Evolutionary conservation across 495 filamentous ascomycete species (phyloP), one percentile per base, ranked within the genome.

Genomic region (Penicillium desertorum): DNA sequence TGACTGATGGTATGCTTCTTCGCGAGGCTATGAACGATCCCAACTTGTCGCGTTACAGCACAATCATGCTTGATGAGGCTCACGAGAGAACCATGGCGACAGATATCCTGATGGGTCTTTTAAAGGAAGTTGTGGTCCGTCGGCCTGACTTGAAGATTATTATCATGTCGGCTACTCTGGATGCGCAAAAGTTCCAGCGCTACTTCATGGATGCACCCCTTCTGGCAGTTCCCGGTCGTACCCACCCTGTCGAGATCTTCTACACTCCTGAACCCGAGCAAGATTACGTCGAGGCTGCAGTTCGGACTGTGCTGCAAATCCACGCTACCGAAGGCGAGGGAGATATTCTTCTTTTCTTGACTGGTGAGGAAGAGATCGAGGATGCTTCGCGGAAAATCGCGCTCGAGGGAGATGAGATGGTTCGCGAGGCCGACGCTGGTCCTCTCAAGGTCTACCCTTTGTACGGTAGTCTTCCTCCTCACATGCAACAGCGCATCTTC

Each of bases 1-100:
- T 99, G 95, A 99, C 95, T 29, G 95, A 99, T 71, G 95, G 95
- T 85, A 98, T 98, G 94, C 84, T 99, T 62, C 78, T 98, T 68
- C 81, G 95, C 61, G 95, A 99, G 77, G 92, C 95, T 32, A 99
- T 99, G 95, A 86, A 96, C 75, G 95, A 99, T 71, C 87, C 91
- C 74, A 81, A 93, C 62, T 80, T 99, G 62, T 83, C 83, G 19
- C 87, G 92, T 11, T 99, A 99, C 76, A 93, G 92, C 79, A 94
- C 89, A 60, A 97, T 99, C 68, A 99, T 99, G 68, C 86, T 99
- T 57, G 95, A 99, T 71, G 93, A 98, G 74, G 93, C 93, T 47
- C 93, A 98, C 83, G 93, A 98, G 76, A 84, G 93, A 67, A 98
- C 93, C 0, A 83, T 97, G 56, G 90, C 93, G 19, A 98, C 93